phyloP scores from a whole-genome alignment of 73 alveolate genomes.

The Effrenium voratum region DNA sequence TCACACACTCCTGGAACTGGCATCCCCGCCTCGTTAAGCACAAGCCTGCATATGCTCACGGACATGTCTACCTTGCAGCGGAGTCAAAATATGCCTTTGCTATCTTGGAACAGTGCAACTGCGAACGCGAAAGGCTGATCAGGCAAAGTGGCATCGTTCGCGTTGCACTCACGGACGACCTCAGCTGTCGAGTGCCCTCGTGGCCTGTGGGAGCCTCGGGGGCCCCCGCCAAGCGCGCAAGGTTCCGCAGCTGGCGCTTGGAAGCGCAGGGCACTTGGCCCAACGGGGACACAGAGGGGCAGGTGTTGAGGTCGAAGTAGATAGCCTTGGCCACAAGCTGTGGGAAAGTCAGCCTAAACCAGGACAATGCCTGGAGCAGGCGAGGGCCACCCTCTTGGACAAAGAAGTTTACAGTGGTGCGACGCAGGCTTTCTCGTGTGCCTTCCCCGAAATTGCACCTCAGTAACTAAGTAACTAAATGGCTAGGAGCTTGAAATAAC shows the following conservation, averaged over 20 bases:
- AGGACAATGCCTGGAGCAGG: neutral
- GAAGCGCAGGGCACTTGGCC: slow-evolving; percentile 50
- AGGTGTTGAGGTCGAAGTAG: slow-evolving; percentile 54
- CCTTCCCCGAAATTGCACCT: too few species aligned
- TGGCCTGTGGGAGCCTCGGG: too few species aligned
- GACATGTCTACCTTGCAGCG: slow-evolving; percentile 62
- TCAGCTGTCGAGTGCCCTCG: neutral
- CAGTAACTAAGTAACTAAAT: too few species aligned
- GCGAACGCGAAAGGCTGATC: too few species aligned
- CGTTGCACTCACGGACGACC: slow-evolving; percentile 84
- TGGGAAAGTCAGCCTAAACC: too few species aligned
- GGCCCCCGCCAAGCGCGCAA: slow-evolving; percentile 26
- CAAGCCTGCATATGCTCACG: slow-evolving; percentile 50
- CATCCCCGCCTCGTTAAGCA: slow-evolving; percentile 78
- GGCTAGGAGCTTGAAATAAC: too few species aligned
- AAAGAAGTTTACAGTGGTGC: too few species aligned
- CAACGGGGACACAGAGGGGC: slow-evolving; percentile 44
- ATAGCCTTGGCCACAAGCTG: slow-evolving; percentile 37
- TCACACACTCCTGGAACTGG: too few species aligned
- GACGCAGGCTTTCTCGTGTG: too few species aligned
- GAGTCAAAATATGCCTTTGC: too few species aligned
- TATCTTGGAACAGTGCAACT: neutral
- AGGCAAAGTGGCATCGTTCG: slow-evolving; percentile 61
- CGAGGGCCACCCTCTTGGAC: neutral
- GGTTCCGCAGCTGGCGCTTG: slow-evolving; percentile 80